Evolutionary conservation across 2,329 filamentous ascomycete genomes (phyloP).

Genomic region (Pseudogymnoascus sp.): DNA sequence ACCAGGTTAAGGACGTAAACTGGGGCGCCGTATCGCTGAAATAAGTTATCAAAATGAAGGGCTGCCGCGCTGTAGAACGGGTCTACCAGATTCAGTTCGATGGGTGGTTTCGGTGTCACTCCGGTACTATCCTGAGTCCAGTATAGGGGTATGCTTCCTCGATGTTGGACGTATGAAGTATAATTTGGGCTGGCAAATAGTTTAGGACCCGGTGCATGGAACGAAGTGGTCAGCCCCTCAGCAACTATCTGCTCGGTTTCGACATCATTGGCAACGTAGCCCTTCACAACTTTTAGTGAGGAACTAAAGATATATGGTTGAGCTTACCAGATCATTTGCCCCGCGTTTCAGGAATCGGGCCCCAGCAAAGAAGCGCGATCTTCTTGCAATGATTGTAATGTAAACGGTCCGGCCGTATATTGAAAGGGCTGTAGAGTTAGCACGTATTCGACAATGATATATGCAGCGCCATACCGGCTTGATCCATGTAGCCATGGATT

Average conservation of each 20-base stretch:
- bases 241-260: conserved; percentile 98
- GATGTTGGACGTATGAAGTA: conserved; percentile 93
- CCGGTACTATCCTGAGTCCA: conserved; percentile 97
- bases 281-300: conserved; percentile 31
- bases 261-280: conserved; percentile 96
- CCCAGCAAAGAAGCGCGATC: conserved; percentile 88
- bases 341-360: conserved; percentile 91
- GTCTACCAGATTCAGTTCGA: conserved; percentile 89
- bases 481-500: conserved; percentile 93
- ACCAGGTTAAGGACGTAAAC: conserved; percentile 89
- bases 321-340: conserved; percentile 66
- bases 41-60: conserved; percentile 89
- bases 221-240: conserved; percentile 87
- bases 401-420: conserved; percentile 86
- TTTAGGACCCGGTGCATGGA: conserved; percentile 79
- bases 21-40: conserved; percentile 85
- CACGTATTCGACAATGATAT: background rate
- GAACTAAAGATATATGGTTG: background rate
- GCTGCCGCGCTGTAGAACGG: conserved; percentile 92
- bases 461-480: conserved; percentile 47
- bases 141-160: conserved; percentile 91
- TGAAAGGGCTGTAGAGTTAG: conserved; percentile 48
- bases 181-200: conserved; percentile 85
- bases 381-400: conserved; percentile 85
- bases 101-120: conserved; percentile 92